Evolutionary conservation across 257 asterid species (phyloP), one percentile per base, ranked within the genome.

Genomic region (Ajuga chamaepitys): DNA sequence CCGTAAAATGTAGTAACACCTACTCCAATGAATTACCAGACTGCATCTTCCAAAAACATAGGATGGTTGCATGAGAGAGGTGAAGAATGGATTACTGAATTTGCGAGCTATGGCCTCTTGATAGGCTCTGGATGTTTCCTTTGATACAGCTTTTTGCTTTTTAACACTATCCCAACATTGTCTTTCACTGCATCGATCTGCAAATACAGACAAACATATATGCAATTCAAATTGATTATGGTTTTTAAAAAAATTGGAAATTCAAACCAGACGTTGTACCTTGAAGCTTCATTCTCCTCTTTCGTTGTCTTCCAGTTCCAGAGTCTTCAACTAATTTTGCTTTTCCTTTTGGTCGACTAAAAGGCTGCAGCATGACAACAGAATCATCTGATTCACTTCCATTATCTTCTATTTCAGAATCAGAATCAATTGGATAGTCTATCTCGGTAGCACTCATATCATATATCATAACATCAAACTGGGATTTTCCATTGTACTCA

Each of bases 391-490:
- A n/a, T n/a, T n/a, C n/a, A n/a, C n/a, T n/a, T n/a, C n/a, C n/a
- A n/a, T n/a, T n/a, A n/a, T n/a, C 32, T 7, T 41, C 17, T 34
- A 17, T 7, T 14, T 48, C 18, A 22, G 4, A 10, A 48, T n/a
- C 41, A 46, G 16, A n/a, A n/a, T n/a, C n/a, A n/a, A n/a, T n/a
- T n/a, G n/a, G 7, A 66, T 85, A 76, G 18, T 78, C 71, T 1
- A 82, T 74, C 70, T 82, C 93, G 0, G 58, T 13, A 22, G 76
- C 78, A 25, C 59, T 46, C 9, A 8, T 32, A 34, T 80, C 82
- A 50, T 71, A 82, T 52, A 85, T 82, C 4, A 55, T 13, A 63
- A 80, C 85, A 25, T 47, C 30, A 21, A 85, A 82, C 8, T 44
- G 56, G 2, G 78, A 74, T 18, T 44, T 46, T 6, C 74, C 79